Base-by-base conservation (phyloP, 805 yeast species). In the Naumovozyma dairenensis region DNA sequence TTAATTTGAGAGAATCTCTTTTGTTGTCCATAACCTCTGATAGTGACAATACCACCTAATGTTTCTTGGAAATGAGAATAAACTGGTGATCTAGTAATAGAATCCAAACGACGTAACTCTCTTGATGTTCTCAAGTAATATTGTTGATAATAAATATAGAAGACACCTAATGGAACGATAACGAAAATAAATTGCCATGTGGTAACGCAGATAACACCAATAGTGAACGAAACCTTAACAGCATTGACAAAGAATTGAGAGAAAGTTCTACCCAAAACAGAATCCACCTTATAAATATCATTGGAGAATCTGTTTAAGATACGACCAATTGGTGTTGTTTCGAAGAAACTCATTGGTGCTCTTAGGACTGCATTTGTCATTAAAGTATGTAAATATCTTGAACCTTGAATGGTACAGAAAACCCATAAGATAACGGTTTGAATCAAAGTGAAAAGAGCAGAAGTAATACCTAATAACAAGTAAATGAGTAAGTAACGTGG, bases 261-360 rank as follows among this genome's bases (percentile, higher is more conserved):
- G 49, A 82, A 78, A 0, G 78, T 78, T 57, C 86, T 67, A 9
- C 84, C 81, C 42, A 75, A 62, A 19, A 67, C 65, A 53, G 84
- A 94, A 62, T 87, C 97, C 42, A 89, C 75, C 55, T 82, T 82
- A 61, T 83, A 83, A 34, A 87, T 73, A 66, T 87, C 97, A 55
- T 76, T 86, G 3, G 96, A 83, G 56, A 87, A 87, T 55, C 97
- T 69, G 64, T 87, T 87, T 57, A 86, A 65, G 37, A 87, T 74
- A 62, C 97, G 72, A 24, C 97, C 97, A 43, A 86, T 77, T 36
- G 96, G 97, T 0, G 97, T 87, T 2, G 95, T 85, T 59, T 87
- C 97, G 53, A 87, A 87, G 57, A 89, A 87, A 21, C 84, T 71
- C 96, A 87, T 89, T 41, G 96, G 96, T 0, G 96, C 92, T 44